Evolutionary conservation across 1,139 yeast genomes (phyloP).

Genomic region (Protomyces gravidus): DNA sequence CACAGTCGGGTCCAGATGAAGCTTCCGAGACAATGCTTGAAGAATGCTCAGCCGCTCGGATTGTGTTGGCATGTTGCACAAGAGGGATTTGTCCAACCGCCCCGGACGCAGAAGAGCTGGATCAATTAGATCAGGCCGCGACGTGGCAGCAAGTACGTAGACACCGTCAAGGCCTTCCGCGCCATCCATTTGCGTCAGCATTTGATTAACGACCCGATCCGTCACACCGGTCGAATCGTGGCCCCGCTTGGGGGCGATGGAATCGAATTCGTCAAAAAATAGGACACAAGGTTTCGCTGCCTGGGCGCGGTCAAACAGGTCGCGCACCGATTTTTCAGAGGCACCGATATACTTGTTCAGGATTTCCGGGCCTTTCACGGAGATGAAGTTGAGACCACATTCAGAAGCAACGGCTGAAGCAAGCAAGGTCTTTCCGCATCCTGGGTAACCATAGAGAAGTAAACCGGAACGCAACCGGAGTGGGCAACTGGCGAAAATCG

Average conservation of each 20-base stretch:
- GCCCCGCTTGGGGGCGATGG: conserved; percentile 95
- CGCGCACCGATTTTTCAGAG: conserved; percentile 90
- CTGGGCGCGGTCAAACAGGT: conserved; percentile 87
- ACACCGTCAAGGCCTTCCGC: conserved; percentile 98
- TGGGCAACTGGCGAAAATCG: conserved; percentile 85
- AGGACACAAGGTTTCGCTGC: conserved; percentile 91
- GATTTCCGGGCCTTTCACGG: conserved; percentile 94
- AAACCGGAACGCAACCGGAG: conserved; percentile 83
- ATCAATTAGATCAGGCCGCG: conserved; percentile 68
- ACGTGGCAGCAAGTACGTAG: conserved; percentile 91
- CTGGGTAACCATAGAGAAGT: conserved; percentile 89
- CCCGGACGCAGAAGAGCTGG: conserved; percentile 94
- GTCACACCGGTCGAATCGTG: conserved; percentile 98
- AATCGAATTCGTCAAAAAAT: conserved; percentile 94
- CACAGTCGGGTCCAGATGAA: conserved; percentile 50
- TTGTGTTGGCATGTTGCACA: conserved; percentile 77
- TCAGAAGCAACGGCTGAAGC: conserved; percentile 94
- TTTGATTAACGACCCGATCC: conserved; percentile 92
- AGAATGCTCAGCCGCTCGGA: conserved; percentile 74
- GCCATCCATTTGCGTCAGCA: conserved; percentile 98
- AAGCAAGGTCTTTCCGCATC: conserved; percentile 90
- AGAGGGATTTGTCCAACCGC: conserved; percentile 81
- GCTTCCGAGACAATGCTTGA: conserved; percentile 47
- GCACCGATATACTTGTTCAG: conserved; percentile 96
- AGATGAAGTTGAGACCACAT: conserved; percentile 88